A percentile compares a stretch with the other conserved stretches of the same genome.
Evolutionary conservation across 2,329 filamentous ascomycete species (phyloP).

Genomic region (Graphilbum sp.): DNA sequence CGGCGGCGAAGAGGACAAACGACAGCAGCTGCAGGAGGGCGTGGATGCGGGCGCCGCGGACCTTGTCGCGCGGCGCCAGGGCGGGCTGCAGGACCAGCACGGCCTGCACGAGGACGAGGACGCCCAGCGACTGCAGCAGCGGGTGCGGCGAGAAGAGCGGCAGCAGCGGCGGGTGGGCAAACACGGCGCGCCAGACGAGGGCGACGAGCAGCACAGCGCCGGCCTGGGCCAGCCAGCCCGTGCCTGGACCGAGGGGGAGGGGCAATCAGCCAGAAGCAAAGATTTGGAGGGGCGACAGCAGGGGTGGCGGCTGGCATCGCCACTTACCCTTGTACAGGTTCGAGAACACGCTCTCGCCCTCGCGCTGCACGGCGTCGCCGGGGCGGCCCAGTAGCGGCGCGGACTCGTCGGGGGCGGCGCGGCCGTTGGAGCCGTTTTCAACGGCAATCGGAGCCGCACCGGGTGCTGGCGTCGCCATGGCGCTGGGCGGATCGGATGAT

Average conservation of each 20-base stretch:
- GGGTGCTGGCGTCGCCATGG: too few relatives aligned
- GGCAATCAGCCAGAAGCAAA: not conserved
- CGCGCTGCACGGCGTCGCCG: slow-evolving; percentile 57
- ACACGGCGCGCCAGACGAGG: slow-evolving; percentile 63
- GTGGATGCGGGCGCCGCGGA: slow-evolving; percentile 43
- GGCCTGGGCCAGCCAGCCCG: slow-evolving; percentile 62
- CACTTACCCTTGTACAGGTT: slow-evolving; percentile 66
- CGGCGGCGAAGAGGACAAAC: slow-evolving; percentile 43
- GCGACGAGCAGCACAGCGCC: slow-evolving; percentile 60
- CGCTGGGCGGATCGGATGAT: too few relatives aligned
- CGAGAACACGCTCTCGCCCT: slow-evolving; percentile 43
- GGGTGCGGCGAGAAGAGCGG: slow-evolving; percentile 84
- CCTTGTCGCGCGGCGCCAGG: slow-evolving; percentile 58
- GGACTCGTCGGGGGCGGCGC: slow-evolving; percentile 28
- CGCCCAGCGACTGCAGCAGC: slow-evolving; percentile 48
- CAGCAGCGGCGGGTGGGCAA: slow-evolving; percentile 40
- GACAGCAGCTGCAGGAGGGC: slow-evolving; percentile 52
- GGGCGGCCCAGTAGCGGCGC: slow-evolving; percentile 55
- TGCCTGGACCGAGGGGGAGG: slow-evolving; percentile 38
- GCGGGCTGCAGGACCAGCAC: slow-evolving; percentile 82
- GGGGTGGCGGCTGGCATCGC: too few relatives aligned
- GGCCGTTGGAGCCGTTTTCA: slow-evolving; percentile 8
- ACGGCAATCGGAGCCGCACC: too few relatives aligned
- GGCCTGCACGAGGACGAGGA: slow-evolving; percentile 63
- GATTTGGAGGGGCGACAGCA: not conserved